These are phyloP conservation scores for Ceratocystis albifundus DNA, from an alignment of 2,329 filamentous ascomycete species.

Conservation along the genomic window DNA sequence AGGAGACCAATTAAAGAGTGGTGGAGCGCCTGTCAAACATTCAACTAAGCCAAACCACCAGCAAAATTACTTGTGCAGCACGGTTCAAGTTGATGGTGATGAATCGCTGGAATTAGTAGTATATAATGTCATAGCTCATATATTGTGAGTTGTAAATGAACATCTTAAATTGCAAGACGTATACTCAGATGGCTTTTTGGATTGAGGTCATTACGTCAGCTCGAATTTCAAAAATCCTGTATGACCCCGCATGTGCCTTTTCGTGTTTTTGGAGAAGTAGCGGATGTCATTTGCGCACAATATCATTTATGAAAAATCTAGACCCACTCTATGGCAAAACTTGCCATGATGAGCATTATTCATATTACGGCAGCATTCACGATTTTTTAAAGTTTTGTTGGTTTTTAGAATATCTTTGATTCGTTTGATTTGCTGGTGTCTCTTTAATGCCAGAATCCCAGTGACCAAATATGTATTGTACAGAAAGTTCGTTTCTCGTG, in stretches of 20 bases:
- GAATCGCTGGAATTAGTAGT: background rate
- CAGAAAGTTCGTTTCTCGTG: constrained; percentile 21
- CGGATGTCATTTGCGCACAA: background rate
- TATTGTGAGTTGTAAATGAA: background rate
- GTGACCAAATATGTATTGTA: constrained; percentile 18
- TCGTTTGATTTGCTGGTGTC: constrained; percentile 18
- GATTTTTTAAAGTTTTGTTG: background rate
- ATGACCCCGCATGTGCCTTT: background rate
- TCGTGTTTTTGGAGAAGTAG: background rate
- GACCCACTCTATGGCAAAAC: background rate
- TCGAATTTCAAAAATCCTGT: background rate
- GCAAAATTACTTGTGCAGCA: background rate
- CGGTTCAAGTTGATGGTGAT: background rate
- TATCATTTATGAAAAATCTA: background rate
- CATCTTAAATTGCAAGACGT: background rate
- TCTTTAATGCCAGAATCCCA: constrained; percentile 19
- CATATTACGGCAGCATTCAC: background rate
- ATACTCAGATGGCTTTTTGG: background rate
- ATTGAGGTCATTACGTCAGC: background rate
- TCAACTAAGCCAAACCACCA: background rate
- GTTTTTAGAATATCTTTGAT: constrained; percentile 7
- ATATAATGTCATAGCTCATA: background rate
- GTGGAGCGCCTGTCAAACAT: background rate
- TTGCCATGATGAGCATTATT: background rate
- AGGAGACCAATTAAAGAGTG: background rate